Evolutionary conservation across 306 rosid species (phyloP).

Genomic region (Quercus agrifolia): DNA sequence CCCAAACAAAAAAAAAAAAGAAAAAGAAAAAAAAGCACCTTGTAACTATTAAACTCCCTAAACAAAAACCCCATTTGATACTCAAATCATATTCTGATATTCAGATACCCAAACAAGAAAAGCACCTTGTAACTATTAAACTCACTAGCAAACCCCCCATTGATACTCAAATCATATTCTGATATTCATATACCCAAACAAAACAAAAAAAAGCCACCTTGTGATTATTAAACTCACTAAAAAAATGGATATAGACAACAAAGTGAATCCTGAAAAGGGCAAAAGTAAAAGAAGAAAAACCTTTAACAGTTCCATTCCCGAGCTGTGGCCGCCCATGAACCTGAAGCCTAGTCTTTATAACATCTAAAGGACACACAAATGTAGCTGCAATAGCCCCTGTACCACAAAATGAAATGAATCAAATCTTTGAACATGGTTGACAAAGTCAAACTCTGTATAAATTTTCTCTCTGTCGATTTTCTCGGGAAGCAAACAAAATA

Average conservation of each 20-base stretch:
- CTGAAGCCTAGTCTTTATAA: slow-evolving; percentile 84
- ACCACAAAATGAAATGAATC: not conserved
- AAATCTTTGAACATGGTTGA: not conserved
- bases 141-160: not conserved
- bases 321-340: slow-evolving; percentile 66
- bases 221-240: not conserved
- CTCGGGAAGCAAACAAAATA: not conserved
- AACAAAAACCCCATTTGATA: not conserved
- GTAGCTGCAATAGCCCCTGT: slow-evolving; percentile 81
- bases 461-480: not conserved
- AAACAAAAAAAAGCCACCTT: not conserved
- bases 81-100: too few species aligned
- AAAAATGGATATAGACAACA: not conserved
- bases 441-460: not conserved
- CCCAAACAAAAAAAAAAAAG: too few species aligned
- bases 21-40: too few species aligned
- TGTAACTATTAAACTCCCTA: too few species aligned
- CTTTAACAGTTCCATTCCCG: slow-evolving; percentile 40
- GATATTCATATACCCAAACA: not conserved
- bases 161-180: not conserved
- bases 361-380: slow-evolving; percentile 85
- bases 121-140: too few species aligned
- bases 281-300: slow-evolving; percentile 19
- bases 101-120: too few species aligned
- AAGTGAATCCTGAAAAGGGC: not conserved